These are phyloP conservation scores for Nissolia schottii DNA, from an alignment of 306 rosid genomes.

Conservation along the genomic window DNA sequence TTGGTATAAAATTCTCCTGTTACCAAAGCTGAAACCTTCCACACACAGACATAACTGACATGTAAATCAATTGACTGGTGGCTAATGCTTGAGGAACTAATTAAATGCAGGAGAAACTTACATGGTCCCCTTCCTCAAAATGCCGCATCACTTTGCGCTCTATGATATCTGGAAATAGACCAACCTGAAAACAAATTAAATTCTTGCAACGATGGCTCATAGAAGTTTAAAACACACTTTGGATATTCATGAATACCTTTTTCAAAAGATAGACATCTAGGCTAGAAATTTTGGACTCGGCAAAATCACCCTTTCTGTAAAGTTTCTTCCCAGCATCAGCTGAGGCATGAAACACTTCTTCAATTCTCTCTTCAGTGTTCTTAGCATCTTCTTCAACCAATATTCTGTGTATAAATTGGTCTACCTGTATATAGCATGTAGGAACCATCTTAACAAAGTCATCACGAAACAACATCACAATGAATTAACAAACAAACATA, in stretches of 20 bases:
- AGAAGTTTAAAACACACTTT: constrained; percentile 1
- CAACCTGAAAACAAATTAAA: constrained; percentile 64
- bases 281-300: constrained; percentile 58
- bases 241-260: constrained; percentile 43
- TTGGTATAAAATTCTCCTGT: constrained; percentile 92
- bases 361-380: constrained; percentile 43
- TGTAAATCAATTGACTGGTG: constrained; percentile 3
- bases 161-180: constrained; percentile 89
- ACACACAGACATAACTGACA: constrained; percentile 14
- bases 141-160: constrained; percentile 83
- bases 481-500: background rate
- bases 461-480: constrained; percentile 6
- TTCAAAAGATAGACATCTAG: constrained; percentile 67
- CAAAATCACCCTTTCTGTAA: constrained; percentile 74
- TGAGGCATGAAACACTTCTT: constrained; percentile 56
- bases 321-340: constrained; percentile 80
- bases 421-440: constrained; percentile 53
- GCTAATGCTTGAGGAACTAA: background rate
- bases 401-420: constrained; percentile 80
- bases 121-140: constrained; percentile 90
- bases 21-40: constrained; percentile 88
- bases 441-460: background rate
- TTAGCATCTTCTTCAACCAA: constrained; percentile 87
- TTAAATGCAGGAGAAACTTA: constrained; percentile 30
- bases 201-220: constrained; percentile 8